These are phyloP conservation scores for Sporothrix variecibatus DNA, from an alignment of 2,329 filamentous ascomycete species.

Conservation along the genomic window DNA sequence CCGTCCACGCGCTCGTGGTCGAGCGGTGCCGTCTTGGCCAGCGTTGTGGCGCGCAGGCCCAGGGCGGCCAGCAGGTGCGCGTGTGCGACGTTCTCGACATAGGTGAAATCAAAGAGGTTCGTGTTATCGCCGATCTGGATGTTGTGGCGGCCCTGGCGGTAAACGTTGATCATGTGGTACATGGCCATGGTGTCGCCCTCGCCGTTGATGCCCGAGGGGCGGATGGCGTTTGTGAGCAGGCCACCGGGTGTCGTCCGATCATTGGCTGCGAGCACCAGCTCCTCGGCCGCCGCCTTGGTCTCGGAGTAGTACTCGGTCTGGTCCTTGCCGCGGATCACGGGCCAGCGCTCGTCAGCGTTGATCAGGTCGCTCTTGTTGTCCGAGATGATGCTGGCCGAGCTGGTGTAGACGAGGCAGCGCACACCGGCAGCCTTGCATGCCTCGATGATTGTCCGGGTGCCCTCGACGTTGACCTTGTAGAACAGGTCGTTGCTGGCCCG, in stretches of 20 bases:
- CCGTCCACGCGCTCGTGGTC: slow-evolving; percentile 77
- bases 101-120: slow-evolving; percentile 66
- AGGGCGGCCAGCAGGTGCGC: slow-evolving; percentile 80
- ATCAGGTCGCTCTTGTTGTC: slow-evolving; percentile 78
- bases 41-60: slow-evolving; percentile 65
- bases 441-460: slow-evolving; percentile 75
- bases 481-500: slow-evolving; percentile 63
- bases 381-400: slow-evolving; percentile 81
- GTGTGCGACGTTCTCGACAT: slow-evolving; percentile 67
- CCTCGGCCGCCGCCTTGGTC: slow-evolving; percentile 86
- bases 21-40: slow-evolving; percentile 60
- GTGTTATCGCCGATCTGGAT: slow-evolving; percentile 76
- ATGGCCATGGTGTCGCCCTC: slow-evolving; percentile 81
- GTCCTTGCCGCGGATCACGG: slow-evolving; percentile 68
- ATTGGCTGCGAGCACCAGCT: slow-evolving; percentile 76
- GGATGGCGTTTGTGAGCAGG: slow-evolving; percentile 77
- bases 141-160: slow-evolving; percentile 66
- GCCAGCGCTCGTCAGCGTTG: slow-evolving; percentile 84
- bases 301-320: slow-evolving; percentile 85
- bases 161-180: slow-evolving; percentile 71
- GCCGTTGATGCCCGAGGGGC: slow-evolving; percentile 87
- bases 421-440: slow-evolving; percentile 71
- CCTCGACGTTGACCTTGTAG: slow-evolving; percentile 83
- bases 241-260: slow-evolving; percentile 42
- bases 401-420: slow-evolving; percentile 86